Evolutionary conservation across 306 rosid genomes (phyloP).

Genomic region (Adenanthera pavonina): DNA sequence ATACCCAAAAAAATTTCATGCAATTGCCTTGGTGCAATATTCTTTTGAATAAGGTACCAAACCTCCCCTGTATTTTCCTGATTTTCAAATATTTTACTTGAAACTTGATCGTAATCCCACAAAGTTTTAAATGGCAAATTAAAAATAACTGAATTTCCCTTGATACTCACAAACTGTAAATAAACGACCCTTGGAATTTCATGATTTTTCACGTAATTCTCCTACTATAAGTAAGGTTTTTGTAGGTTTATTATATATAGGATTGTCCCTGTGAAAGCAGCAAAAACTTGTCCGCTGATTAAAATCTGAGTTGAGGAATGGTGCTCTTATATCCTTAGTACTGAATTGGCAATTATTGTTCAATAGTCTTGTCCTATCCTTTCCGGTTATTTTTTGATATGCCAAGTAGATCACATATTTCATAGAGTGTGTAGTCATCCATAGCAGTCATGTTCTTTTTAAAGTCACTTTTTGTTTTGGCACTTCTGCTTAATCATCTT

Average conservation of each 20-base stretch:
- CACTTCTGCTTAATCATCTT: background rate
- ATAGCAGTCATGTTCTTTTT: background rate
- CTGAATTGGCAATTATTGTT: background rate
- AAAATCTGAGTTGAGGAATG: background rate
- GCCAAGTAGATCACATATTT: background rate
- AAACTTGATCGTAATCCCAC: no score
- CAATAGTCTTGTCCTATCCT: background rate
- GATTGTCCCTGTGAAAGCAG: no score
- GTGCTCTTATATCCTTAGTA: background rate
- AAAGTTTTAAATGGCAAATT: no score
- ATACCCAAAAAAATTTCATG: background rate
- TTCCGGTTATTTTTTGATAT: background rate
- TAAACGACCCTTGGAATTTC: background rate
- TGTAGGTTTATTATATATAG: background rate
- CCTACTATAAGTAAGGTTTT: background rate
- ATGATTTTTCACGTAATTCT: no score
- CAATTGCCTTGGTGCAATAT: background rate
- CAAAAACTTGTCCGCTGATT: no score
- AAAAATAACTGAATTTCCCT: background rate
- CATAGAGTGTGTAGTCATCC: background rate
- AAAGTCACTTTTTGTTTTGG: background rate
- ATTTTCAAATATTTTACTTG: no score
- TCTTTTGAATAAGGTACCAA: background rate
- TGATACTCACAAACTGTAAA: background rate
- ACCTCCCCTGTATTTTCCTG: background rate